Conservation (phyloP, 805 yeast genomes). For the Maudiozyma barnettii region DNA sequence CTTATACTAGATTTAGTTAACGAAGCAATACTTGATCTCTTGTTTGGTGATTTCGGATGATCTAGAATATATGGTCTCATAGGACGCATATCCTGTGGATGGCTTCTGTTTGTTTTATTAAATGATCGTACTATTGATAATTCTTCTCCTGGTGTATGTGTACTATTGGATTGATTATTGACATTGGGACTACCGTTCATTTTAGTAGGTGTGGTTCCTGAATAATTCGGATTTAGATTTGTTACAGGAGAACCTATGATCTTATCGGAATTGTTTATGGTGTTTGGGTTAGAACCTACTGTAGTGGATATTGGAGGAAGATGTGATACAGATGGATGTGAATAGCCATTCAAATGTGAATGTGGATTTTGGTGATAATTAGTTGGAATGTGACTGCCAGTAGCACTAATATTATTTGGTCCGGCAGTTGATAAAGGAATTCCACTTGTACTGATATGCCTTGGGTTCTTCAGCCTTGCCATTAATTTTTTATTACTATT, state of each 20-base stretch:
- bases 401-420: neutral
- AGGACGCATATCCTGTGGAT: constrained; percentile 15
- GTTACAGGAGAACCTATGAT: neutral
- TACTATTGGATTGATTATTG: constrained; percentile 5
- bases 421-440: constrained; percentile 11
- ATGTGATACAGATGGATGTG: neutral
- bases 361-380: neutral
- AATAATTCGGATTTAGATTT: neutral
- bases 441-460: constrained; percentile 28
- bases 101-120: constrained; percentile 2
- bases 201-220: neutral
- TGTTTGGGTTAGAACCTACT: constrained; percentile 3
- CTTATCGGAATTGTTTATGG: constrained; percentile 9
- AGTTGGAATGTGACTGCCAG: neutral
- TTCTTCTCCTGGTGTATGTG: constrained; percentile 9
- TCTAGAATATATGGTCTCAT: constrained; percentile 19
- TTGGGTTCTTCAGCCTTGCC: constrained; percentile 22
- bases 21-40: constrained; percentile 17
- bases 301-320: constrained; percentile 1
- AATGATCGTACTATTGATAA: constrained; percentile 13
- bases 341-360: neutral
- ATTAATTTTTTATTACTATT: constrained; percentile 19
- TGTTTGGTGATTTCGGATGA: constrained; percentile 20
- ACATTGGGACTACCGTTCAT: constrained; percentile 5
- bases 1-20: constrained; percentile 6